phyloP scores from a whole-genome alignment of 352 stramenopile genomes.

The Phytophthora ohioensis region DNA sequence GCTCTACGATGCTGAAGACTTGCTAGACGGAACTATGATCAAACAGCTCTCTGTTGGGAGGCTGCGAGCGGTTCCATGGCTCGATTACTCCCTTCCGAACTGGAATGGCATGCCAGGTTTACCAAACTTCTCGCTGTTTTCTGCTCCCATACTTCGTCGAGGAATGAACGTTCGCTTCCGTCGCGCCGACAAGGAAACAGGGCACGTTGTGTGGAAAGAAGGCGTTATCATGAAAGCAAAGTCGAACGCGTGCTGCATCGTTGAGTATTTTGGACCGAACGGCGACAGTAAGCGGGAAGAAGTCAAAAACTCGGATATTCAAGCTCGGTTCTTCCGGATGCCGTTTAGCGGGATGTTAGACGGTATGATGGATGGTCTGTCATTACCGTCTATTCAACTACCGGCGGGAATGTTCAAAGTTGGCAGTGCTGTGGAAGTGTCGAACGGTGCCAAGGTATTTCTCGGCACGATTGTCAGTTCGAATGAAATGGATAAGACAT shows the following conservation, averaged over 20 bases:
- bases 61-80: constrained; percentile 58
- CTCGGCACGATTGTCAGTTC: constrained; percentile 51
- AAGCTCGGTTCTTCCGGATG: constrained; percentile 52
- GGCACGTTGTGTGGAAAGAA: constrained; percentile 47
- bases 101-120: constrained; percentile 41
- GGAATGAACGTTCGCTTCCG: constrained; percentile 69
- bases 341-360: constrained; percentile 42
- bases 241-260: constrained; percentile 51
- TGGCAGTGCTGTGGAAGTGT: constrained; percentile 61
- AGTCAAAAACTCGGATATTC: constrained; percentile 61
- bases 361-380: constrained; percentile 43
- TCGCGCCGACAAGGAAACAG: constrained; percentile 30
- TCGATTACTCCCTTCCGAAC: constrained; percentile 52
- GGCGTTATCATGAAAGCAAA: constrained; percentile 62
- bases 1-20: constrained; percentile 65
- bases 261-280: constrained; percentile 50
- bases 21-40: constrained; percentile 53
- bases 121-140: constrained; percentile 38
- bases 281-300: constrained; percentile 48
- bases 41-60: constrained; percentile 51
- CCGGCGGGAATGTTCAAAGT: constrained; percentile 42
- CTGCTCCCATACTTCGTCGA: constrained; percentile 46
- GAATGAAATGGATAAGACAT: constrained; percentile 59
- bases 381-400: constrained; percentile 45
- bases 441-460: constrained; percentile 55